Conservation (phyloP, 352 stramenopile species). For the Phytophthora fragariae region DNA sequence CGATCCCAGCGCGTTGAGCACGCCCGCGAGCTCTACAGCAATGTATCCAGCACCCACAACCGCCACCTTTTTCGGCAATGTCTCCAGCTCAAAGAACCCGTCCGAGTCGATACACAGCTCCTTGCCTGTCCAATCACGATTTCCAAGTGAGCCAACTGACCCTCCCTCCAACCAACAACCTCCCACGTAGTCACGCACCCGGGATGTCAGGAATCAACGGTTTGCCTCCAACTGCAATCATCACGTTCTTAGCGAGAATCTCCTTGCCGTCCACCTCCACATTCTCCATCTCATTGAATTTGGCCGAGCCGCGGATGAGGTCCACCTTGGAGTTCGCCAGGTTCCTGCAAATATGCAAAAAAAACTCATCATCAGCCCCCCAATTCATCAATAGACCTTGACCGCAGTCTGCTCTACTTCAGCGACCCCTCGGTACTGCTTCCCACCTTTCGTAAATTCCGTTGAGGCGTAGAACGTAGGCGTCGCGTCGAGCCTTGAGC, state of each 20-base stretch:
- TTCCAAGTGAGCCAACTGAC: conserved; percentile 4
- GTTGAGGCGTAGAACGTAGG: conserved; percentile 96
- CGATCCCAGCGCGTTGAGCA: conserved; percentile 93
- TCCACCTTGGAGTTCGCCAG: conserved; percentile 93
- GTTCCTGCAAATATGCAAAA: conserved; percentile 52
- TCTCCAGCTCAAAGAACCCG: conserved; percentile 97
- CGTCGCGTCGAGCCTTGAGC: conserved; percentile 94
- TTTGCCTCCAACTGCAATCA: conserved; percentile 71
- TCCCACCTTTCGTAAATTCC: conserved; percentile 93
- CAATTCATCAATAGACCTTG: neutral
- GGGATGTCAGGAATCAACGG: conserved; percentile 68
- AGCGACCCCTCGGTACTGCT: neutral
- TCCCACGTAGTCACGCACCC: conserved; percentile 25
- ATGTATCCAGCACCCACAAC: conserved; percentile 99
- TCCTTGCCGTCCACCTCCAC: conserved; percentile 82
- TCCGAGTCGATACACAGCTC: conserved; percentile 96
- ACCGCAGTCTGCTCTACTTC: neutral
- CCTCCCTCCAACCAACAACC: neutral
- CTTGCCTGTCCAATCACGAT: conserved; percentile 48
- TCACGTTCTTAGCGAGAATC: conserved; percentile 62
- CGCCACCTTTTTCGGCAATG: conserved; percentile 92
- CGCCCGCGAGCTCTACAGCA: conserved; percentile 96
- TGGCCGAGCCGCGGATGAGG: conserved; percentile 87
- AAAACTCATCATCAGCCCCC: conserved; percentile 1
- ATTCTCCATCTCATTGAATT: conserved; percentile 83